These are phyloP conservation scores for Mediolabrus comicus DNA, from an alignment of 108 stramenopile genomes.

Conservation along the genomic window DNA sequence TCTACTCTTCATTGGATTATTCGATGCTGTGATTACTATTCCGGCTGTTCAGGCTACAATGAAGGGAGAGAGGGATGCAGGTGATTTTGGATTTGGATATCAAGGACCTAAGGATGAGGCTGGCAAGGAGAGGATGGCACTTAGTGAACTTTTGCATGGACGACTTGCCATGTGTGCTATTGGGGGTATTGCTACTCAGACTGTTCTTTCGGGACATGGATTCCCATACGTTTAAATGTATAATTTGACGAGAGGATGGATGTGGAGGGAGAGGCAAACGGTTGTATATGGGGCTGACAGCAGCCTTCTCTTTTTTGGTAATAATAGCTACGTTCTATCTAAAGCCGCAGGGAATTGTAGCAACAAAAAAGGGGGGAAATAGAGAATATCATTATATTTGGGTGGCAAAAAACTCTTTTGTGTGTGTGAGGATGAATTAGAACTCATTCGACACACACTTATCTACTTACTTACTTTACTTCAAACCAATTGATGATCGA, in stretches of 20 bases:
- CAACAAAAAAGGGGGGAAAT: not conserved
- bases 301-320: too few relatives aligned
- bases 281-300: too few relatives aligned
- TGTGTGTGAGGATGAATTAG: not conserved
- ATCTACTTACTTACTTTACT: too few relatives aligned
- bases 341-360: too few relatives aligned
- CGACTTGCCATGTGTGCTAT: conserved; percentile 92
- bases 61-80: conserved; percentile 72
- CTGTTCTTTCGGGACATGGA: conserved; percentile 80
- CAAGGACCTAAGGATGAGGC: conserved; percentile 52
- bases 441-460: not conserved
- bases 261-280: too few relatives aligned
- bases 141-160: conserved; percentile 55
- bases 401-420: too few relatives aligned
- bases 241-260: not conserved
- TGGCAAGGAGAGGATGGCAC: conserved; percentile 48
- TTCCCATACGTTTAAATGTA: conserved; percentile 86
- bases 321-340: too few relatives aligned
- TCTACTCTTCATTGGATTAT: conserved; percentile 67
- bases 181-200: conserved; percentile 88
- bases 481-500: not conserved
- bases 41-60: conserved; percentile 68
- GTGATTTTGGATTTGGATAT: conserved; percentile 80
- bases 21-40: conserved; percentile 57
- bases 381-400: not conserved